These are phyloP conservation scores for Alternaria sp. DNA, from an alignment of 2,329 filamentous ascomycete species.

Conservation along the genomic window DNA sequence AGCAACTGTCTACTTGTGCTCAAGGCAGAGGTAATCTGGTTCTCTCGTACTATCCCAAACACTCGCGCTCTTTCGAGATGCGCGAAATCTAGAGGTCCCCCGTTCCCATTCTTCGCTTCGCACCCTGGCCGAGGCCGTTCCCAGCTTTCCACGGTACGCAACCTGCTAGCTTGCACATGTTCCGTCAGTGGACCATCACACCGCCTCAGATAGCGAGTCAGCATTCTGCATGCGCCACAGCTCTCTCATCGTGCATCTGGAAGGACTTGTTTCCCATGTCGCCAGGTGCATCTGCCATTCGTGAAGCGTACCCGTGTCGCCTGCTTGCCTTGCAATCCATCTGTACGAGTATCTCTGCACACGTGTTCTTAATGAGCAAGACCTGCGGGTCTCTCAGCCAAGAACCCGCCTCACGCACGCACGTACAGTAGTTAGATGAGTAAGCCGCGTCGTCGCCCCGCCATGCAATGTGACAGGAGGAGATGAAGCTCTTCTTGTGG, in stretches of 20 bases:
- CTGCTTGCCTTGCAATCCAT: neutral
- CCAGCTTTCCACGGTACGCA: neutral
- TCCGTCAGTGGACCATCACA: neutral
- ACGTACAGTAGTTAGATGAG: neutral
- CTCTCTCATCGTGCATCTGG: neutral
- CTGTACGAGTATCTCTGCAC: neutral
- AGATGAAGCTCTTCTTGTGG: neutral
- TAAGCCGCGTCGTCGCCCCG: neutral
- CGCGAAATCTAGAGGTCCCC: neutral
- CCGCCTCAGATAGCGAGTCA: conserved; percentile 1
- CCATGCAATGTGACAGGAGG: conserved; percentile 1
- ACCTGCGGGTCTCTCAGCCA: neutral
- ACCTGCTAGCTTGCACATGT: neutral
- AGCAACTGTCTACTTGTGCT: neutral
- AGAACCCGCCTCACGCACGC: neutral
- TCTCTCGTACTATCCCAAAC: neutral
- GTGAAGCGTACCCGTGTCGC: neutral
- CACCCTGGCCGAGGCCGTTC: neutral
- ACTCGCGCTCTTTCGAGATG: neutral
- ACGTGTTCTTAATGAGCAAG: neutral
- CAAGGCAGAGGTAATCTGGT: neutral
- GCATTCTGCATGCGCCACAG: neutral
- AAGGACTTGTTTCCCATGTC: neutral
- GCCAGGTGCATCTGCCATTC: neutral
- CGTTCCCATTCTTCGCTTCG: neutral